A percentile compares a stretch with the other conserved stretches of the same genome.
Conservation (phyloP, 1,139 yeast genomes). For the Geotrichum bryndzae region DNA sequence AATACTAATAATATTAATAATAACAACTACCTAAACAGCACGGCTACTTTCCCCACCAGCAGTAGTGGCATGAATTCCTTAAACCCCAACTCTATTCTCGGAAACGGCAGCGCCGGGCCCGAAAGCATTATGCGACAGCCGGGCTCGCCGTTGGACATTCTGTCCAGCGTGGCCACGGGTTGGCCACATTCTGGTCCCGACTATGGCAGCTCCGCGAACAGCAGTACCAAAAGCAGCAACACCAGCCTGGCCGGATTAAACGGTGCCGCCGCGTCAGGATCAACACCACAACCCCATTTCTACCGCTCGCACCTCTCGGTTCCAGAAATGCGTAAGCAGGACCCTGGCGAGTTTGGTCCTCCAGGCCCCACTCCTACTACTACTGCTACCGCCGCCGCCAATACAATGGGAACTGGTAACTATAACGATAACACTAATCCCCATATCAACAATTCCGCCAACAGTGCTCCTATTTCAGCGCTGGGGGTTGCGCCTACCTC, state of each 20-base stretch:
- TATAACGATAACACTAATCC: not conserved
- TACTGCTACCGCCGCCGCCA: too few species aligned
- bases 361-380: not conserved
- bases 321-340: not conserved
- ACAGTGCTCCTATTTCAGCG: slow-evolving; percentile 2
- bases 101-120: slow-evolving; percentile 1
- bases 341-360: not conserved
- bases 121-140: slow-evolving; percentile 11
- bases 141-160: slow-evolving; percentile 31
- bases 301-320: not conserved
- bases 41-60: not conserved
- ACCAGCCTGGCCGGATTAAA: not conserved
- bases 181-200: not conserved
- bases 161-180: slow-evolving; percentile 26
- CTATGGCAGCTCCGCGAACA: not conserved
- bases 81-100: not conserved
- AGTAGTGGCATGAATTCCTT: not conserved
- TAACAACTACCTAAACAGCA: not conserved
- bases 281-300: not conserved
- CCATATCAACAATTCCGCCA: not conserved
- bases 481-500: not conserved
- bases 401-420: too few species aligned
- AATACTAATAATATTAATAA: not conserved
- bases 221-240: not conserved
- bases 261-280: not conserved